Evolutionary conservation across 2,329 filamentous ascomycete species (phyloP).

Genomic region (Pseudopithomyces chartarum): DNA sequence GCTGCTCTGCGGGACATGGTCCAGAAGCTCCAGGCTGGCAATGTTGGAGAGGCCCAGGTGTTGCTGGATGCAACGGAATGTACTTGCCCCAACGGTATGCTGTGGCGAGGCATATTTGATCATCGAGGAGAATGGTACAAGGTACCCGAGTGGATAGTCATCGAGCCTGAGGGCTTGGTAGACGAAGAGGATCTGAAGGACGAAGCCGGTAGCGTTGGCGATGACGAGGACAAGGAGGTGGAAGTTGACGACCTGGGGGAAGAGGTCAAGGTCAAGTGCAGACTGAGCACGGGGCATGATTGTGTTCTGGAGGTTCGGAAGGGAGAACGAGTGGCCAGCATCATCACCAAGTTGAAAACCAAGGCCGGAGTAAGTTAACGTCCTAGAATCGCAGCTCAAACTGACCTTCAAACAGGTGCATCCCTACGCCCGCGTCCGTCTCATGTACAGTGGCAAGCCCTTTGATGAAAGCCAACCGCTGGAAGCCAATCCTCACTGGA

Average conservation of each 20-base stretch:
- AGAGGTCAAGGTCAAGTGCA: conserved; percentile 37
- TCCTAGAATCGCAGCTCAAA: neutral
- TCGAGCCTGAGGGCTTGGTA: conserved; percentile 49
- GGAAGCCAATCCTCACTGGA: conserved; percentile 71
- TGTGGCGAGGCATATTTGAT: conserved; percentile 52
- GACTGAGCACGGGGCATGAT: conserved; percentile 47
- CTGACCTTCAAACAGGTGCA: conserved; percentile 57
- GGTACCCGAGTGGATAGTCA: conserved; percentile 52
- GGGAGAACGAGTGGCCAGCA: conserved; percentile 63
- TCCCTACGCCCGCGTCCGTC: conserved; percentile 64
- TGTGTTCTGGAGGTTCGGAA: conserved; percentile 40
- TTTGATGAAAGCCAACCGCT: conserved; percentile 72
- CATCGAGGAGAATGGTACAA: conserved; percentile 50
- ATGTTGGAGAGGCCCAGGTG: conserved; percentile 67
- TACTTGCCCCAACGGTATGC: conserved; percentile 50
- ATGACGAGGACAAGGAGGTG: conserved; percentile 19
- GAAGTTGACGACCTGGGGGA: conserved; percentile 22
- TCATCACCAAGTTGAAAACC: conserved; percentile 67
- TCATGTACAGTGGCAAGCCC: conserved; percentile 82
- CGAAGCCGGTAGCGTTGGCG: conserved; percentile 32
- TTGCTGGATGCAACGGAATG: conserved; percentile 76
- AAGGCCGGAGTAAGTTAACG: conserved; percentile 64
- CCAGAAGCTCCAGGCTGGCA: conserved; percentile 65
- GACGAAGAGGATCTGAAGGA: conserved; percentile 30
- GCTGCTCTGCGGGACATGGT: conserved; percentile 71